Evolutionary conservation across 1,284 basidiomycete species (phyloP), one percentile per base, ranked within the genome.

Genomic region (Phaffia rhodozyma): DNA sequence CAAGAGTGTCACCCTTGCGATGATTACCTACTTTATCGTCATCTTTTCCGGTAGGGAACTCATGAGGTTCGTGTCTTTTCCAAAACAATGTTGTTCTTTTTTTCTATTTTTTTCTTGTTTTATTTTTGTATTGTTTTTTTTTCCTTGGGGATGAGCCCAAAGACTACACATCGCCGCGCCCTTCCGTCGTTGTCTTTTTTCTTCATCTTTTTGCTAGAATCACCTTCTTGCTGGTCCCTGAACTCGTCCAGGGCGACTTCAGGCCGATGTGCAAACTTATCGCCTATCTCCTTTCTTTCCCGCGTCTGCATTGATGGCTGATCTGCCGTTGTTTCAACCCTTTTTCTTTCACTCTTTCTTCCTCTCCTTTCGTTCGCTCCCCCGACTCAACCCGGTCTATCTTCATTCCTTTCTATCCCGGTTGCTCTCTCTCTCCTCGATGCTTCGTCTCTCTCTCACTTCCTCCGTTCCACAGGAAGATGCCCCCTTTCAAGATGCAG

Each of bases 11-110:
- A 75, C 83, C 56, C 77, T 82, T 23, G 79, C 86, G 25, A 81
- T 97, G 67, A 80, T 77, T 43, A 82, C 82, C 64, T 98, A 98
- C 80, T 84, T 98, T 69, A 84, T 83, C 74, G 79, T 87, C 78
- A 86, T 98, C 75, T 97, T 97, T 73, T 84, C 88, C 67, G 83
- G 89, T 54, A 86, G 86, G 71, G 84, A 84, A 70, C 76, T 89
- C 71, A 97, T 97, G 92, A 88, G 83, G 76, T 77, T 62, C 68
- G 76, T 76, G 69, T 72, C 61, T 58, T 68, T 71, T 53, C 43
- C 30, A 58, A 63, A 43, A 32, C n/a, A n/a, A n/a, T n/a, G n/a
- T n/a, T n/a, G 25, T 47, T 13, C 25, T 55, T n/a, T 34, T 34
- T 16, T 43, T 43, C 13, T 43, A 11, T 16, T 43, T 43, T 43